These are phyloP conservation scores for Stephania cephalantha DNA, from an alignment of 164 flowering plant species.

Conservation along the genomic window DNA sequence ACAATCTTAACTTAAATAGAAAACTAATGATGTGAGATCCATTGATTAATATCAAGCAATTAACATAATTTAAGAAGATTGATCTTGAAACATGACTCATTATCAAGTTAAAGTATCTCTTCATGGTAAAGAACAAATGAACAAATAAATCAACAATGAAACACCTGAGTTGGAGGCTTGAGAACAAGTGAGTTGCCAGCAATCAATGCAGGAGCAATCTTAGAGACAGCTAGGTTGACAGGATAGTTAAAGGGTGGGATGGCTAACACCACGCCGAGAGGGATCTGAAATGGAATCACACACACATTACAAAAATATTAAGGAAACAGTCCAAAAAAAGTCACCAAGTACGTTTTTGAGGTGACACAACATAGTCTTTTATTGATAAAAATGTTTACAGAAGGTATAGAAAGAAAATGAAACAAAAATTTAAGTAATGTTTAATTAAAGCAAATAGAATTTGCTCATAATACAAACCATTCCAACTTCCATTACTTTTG, in stretches of 20 bases:
- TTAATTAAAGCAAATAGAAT: neutral
- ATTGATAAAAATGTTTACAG: no score
- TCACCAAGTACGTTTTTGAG: neutral
- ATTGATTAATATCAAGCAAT: neutral
- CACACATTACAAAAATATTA: neutral
- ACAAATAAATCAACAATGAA: neutral
- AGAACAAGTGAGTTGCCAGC: conserved; percentile 97
- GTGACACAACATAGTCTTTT: neutral
- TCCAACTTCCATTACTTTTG: neutral
- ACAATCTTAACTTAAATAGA: neutral
- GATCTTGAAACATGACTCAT: neutral
- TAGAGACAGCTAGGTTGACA: conserved; percentile 95
- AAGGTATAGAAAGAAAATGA: no score
- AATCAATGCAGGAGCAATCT: conserved; percentile 90
- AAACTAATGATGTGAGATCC: neutral
- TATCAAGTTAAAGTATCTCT: neutral
- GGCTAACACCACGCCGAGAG: conserved; percentile 90
- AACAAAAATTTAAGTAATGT: no score
- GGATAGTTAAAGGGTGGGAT: conserved; percentile 99
- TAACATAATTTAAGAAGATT: neutral
- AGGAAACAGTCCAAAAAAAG: neutral
- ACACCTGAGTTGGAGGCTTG: conserved; percentile 99
- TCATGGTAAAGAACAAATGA: neutral
- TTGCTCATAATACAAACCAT: neutral
- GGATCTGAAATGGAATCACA: conserved; percentile 49